Evolutionary conservation across 139 green algal genomes (phyloP), one percentile per base, ranked within the genome.

Genomic region (Axilococcus clingmanii): DNA sequence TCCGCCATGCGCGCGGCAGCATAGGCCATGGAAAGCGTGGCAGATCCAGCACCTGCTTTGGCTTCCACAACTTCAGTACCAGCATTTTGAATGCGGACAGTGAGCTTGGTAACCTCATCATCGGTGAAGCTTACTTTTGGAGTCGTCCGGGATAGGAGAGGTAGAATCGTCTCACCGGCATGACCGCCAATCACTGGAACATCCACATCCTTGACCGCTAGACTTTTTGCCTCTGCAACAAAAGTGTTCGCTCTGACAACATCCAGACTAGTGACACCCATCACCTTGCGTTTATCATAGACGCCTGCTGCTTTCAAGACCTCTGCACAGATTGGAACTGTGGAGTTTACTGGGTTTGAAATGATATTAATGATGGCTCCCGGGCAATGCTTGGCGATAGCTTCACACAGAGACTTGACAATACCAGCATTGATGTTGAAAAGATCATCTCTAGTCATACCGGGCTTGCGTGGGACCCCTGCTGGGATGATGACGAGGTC

Each of bases 391-490:
- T 75, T 63, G 23, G 88, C 83, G 12, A 86, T 52, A 5, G 48
- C 87, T 67, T 92, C 77, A 19, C 69, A 66, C 27, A 99, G 80
- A n/a, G 38, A 67, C 52, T 80, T 78, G 4, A 99, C 92, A 48
- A 99, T 99, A 50, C 85, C 78, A 3, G 91, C 91, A 60, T 99
- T 99, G 74, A 96, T 97, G 67, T 94, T 91, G 83, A 98, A 98
- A 14, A 98, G 77, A 64, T 98, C 91, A 59, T 98, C 91, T 23
- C 91, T 81, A 6, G 91, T 97, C 91, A 98, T 98, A 66, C 91
- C 91, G 15, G 91, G 91, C 77, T 98, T 98, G 49, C 91, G 80
- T 2, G 91, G 91, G 9, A 94, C 80, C 36, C 85, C 84, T 67
- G 86, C 86, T 22, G 93, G 93, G 50, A 99, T 99, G 69, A 99